phyloP scores from a whole-genome alignment of 257 asterid genomes.

The Sherardia arvensis region DNA sequence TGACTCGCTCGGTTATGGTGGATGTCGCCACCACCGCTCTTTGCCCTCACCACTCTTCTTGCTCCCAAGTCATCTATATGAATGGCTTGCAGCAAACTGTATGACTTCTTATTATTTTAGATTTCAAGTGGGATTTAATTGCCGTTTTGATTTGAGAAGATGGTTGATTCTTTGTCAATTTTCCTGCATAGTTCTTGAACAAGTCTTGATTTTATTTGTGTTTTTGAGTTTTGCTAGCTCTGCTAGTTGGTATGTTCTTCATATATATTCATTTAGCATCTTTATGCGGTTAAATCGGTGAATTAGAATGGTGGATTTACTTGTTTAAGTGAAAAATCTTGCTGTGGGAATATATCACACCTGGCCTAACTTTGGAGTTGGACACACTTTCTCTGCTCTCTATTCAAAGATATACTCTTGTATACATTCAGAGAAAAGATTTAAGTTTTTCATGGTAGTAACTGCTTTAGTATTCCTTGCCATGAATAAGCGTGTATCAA shows the following conservation, averaged over 20 bases:
- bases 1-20: slow-evolving; percentile 79
- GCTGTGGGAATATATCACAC: background rate
- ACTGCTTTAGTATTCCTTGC: background rate
- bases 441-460: background rate
- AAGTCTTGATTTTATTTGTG: background rate
- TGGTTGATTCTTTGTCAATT: background rate
- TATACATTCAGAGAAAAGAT: background rate
- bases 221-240: too few relatives aligned
- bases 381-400: background rate
- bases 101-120: slow-evolving; percentile 6
- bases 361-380: too few relatives aligned
- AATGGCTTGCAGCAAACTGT: slow-evolving; percentile 93
- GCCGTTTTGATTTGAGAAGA: background rate
- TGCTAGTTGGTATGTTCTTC: too few relatives aligned
- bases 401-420: background rate
- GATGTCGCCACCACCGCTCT: slow-evolving; percentile 86
- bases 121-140: background rate
- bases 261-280: background rate
- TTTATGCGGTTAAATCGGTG: too few relatives aligned
- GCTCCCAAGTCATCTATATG: slow-evolving; percentile 70
- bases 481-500: background rate
- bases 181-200: background rate
- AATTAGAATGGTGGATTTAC: background rate
- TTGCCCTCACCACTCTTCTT: slow-evolving; percentile 52
- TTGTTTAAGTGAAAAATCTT: background rate